Percentiles rank a stretch among this genome's conserved stretches.
These are phyloP conservation scores for Boechera stricta DNA, from an alignment of 345 rosid species.

Conservation along the genomic window DNA sequence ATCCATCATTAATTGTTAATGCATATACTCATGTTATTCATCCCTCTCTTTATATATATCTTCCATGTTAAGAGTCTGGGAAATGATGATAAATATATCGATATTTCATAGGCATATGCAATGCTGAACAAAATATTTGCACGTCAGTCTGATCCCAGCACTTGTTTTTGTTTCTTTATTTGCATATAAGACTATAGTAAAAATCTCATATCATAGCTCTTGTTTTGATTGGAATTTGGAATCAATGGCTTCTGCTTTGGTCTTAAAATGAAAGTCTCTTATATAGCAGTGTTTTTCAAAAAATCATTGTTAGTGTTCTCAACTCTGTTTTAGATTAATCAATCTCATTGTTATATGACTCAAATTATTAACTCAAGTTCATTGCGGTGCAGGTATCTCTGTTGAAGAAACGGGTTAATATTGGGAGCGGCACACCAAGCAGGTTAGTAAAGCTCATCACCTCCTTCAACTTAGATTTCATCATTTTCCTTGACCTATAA, in stretches of 20 bases:
- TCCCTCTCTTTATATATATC: background rate
- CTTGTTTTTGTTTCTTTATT: background rate
- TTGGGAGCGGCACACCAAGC: conserved; percentile 91
- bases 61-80: conserved; percentile 33
- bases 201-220: background rate
- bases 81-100: conserved; percentile 48
- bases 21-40: background rate
- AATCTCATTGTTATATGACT: background rate
- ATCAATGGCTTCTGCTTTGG: background rate
- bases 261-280: background rate
- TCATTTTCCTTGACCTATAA: background rate
- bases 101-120: conserved; percentile 45
- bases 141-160: conserved; percentile 65
- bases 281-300: background rate
- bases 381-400: conserved; percentile 60
- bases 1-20: background rate
- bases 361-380: conserved; percentile 1
- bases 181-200: background rate
- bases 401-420: conserved; percentile 75
- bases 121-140: conserved; percentile 59
- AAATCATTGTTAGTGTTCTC: background rate
- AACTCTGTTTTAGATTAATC: background rate
- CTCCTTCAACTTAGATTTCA: background rate
- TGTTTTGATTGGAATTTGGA: conserved; percentile 3
- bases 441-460: conserved; percentile 53